phyloP scores from a whole-genome alignment of 352 stramenopile species.

The Phytophthora pisi region DNA sequence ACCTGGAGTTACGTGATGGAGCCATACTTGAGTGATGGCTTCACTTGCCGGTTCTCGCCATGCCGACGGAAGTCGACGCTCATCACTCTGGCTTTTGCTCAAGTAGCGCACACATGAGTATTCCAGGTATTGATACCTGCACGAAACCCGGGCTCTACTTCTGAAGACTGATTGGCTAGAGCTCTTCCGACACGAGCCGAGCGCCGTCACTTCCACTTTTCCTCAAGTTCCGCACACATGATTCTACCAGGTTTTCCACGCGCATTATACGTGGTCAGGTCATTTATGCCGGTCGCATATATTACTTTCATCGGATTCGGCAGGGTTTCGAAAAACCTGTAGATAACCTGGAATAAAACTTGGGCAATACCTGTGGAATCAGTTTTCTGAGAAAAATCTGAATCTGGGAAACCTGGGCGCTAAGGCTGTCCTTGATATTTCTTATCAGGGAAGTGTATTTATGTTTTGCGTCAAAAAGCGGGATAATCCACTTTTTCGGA shows the following conservation, averaged over 20 bases:
- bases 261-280: background rate
- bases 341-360: constrained; percentile 4
- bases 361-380: no score
- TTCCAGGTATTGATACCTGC: background rate
- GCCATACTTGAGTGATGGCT: background rate
- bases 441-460: no score
- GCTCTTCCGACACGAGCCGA: background rate
- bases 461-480: no score
- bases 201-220: background rate
- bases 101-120: background rate
- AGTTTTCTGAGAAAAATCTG: no score
- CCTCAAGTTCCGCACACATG: no score
- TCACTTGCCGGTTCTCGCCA: background rate
- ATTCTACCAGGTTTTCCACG: background rate
- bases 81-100: constrained; percentile 11
- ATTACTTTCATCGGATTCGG: constrained; percentile 1
- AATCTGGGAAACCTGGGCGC: no score
- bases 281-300: background rate
- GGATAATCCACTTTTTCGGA: no score
- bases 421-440: no score
- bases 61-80: background rate
- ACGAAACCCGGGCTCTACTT: background rate
- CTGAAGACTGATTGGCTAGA: background rate
- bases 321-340: background rate
- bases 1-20: constrained; percentile 1